Evolutionary conservation across 257 asterid genomes (phyloP).

Genomic region (Solanum pennellii): DNA sequence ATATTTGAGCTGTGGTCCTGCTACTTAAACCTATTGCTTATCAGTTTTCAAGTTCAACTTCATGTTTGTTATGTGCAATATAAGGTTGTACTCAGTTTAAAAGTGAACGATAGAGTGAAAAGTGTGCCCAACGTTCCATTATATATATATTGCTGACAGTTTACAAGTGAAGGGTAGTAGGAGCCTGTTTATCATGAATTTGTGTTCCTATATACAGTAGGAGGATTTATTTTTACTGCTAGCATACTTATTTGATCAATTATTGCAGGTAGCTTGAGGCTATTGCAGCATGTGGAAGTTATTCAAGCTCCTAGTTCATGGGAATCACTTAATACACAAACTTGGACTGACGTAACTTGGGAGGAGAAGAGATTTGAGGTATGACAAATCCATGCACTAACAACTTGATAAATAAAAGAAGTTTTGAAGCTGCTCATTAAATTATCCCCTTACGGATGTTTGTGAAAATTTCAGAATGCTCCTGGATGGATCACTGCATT

Average conservation of each 20-base stretch:
- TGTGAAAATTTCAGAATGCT: slow-evolving; percentile 34
- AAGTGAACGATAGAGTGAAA: not conserved
- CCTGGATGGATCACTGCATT: slow-evolving; percentile 73
- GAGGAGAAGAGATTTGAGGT: slow-evolving; percentile 69
- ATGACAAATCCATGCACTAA: not conserved
- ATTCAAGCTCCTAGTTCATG: slow-evolving; percentile 60
- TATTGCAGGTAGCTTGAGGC: slow-evolving; percentile 63
- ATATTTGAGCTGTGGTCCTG: not conserved
- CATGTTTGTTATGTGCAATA: not conserved
- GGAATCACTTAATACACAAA: slow-evolving; percentile 39
- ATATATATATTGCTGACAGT: not conserved
- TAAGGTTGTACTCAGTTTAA: not conserved
- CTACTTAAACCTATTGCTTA: not conserved
- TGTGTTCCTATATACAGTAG: not conserved
- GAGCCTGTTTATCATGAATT: not conserved
- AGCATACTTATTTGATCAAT: not conserved
- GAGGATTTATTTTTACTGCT: not conserved
- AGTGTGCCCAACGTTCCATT: not conserved
- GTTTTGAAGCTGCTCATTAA: not conserved
- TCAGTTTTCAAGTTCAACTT: not conserved
- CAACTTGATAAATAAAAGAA: not conserved
- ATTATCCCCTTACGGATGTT: not conserved
- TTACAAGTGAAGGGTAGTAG: not conserved
- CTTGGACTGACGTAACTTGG: slow-evolving; percentile 66
- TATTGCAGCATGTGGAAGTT: slow-evolving; percentile 70